phyloP scores from a whole-genome alignment of 129 eudicot species.

The Calendula officinalis region DNA sequence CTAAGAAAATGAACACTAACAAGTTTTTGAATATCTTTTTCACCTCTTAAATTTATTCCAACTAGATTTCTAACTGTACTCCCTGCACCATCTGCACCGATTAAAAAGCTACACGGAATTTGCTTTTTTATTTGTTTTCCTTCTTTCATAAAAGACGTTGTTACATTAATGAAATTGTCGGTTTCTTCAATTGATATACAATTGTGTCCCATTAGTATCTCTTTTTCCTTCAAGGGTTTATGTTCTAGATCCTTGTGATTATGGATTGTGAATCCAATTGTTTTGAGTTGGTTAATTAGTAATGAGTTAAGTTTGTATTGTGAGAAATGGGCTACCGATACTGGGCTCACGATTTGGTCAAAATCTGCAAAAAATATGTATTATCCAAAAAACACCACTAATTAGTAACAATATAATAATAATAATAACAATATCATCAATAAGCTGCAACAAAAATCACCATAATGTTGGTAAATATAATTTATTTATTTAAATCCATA shows the following conservation, averaged over 20 bases:
- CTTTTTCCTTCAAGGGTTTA: conserved; percentile 39
- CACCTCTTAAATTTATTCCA: conserved; percentile 80
- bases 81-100: conserved; percentile 96
- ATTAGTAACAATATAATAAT: neutral
- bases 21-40: conserved; percentile 81
- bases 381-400: neutral
- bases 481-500: conserved; percentile 2
- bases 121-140: conserved; percentile 51
- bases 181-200: conserved; percentile 52
- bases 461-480: conserved; percentile 1
- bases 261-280: conserved; percentile 48
- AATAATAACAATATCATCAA: conserved; percentile 7
- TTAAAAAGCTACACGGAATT: conserved; percentile 58
- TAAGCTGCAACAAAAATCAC: conserved; percentile 4
- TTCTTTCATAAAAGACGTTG: conserved; percentile 47
- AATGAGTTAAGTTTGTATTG: conserved; percentile 74
- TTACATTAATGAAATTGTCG: conserved; percentile 48
- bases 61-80: conserved; percentile 76
- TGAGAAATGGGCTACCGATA: conserved; percentile 89
- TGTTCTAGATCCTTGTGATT: conserved; percentile 31
- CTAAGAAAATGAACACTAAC: conserved; percentile 84
- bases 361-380: conserved; percentile 51
- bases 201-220: conserved; percentile 80
- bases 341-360: conserved; percentile 73
- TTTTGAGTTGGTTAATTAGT: conserved; percentile 65